phyloP scores from a whole-genome alignment of 805 yeast species.

The Lachancea sp. region DNA sequence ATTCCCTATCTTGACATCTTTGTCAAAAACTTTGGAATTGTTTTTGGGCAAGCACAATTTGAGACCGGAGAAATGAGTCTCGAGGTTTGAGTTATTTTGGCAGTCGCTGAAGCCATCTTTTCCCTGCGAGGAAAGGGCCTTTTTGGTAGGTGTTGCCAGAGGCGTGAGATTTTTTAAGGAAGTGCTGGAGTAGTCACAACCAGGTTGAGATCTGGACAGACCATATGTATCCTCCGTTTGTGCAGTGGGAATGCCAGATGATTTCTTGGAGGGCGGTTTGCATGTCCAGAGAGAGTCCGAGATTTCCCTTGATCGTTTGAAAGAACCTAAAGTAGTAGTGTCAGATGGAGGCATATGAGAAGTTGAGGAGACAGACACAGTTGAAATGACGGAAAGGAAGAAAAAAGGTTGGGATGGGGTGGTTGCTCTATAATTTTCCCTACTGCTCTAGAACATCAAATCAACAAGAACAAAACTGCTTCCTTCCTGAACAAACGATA shows the following conservation, averaged over 20 bases:
- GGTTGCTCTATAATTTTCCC: neutral
- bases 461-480: too few species aligned
- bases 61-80: conserved; percentile 6
- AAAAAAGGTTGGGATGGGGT: neutral
- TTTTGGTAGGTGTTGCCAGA: conserved; percentile 5
- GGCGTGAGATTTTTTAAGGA: conserved; percentile 3
- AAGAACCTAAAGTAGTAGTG: conserved; percentile 9
- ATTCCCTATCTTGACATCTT: too few species aligned
- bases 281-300: conserved; percentile 7
- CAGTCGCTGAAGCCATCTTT: neutral
- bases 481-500: too few species aligned
- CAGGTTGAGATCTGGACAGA: neutral
- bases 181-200: neutral
- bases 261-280: neutral
- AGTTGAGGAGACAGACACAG: neutral
- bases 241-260: neutral
- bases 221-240: neutral
- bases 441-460: too few species aligned
- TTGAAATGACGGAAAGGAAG: neutral
- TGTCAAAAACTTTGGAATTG: neutral
- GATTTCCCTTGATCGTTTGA: conserved; percentile 17
- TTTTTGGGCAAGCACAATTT: conserved; percentile 1
- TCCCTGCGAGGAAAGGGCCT: too few species aligned
- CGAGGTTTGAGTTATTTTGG: conserved; percentile 1
- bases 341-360: neutral